Base-by-base conservation (phyloP, 2,329 filamentous ascomycete genomes). In the Colletotrichum musicola region DNA sequence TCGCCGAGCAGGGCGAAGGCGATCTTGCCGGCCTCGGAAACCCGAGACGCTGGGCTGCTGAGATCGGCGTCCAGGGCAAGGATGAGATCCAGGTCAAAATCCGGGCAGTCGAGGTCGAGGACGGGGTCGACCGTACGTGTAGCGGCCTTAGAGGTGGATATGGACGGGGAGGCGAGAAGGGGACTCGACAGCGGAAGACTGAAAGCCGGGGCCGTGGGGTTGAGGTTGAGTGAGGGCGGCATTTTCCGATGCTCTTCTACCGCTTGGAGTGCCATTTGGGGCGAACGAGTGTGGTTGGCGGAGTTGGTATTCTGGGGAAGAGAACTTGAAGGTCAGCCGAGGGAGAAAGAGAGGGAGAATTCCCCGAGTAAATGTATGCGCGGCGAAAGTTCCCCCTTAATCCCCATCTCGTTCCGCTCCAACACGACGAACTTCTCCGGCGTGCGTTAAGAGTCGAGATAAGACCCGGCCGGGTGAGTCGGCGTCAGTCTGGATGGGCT, bases 1-100 rank as follows among this genome's bases (percentile, higher is more conserved):
- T 61, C 58, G 47, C 58, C 58, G 20, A 61, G 35, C 4, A 61
- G 58, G 16, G 58, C 46, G n/a, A 42, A 25, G 25, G 58, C 58
- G 10, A 61, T 30, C 42, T 40, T 42, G 12, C 58, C 30, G 20
- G 58, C 35, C 20, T 61, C 47, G 6, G 35, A 61, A 3, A 18
- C 16, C 35, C 35, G 20, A 4, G 35, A 61, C 9, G 22, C 10
- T 16, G 58, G 25, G 30, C 47, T 22, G 49, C n/a, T 22, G 14
- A 51, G 58, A 18, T 61, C 47, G 30, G 38, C 47, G 35, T 51
- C 58, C 1, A 61, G 58, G 47, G 47, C 14, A 12, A 51, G 22
- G 22, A 12, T 47, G 20, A 53, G 14, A 22, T 42, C 58, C 46
- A 61, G 30, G 44, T 60, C 47, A 2, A 44, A n/a, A 18, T 51